Conservation (phyloP, 495 filamentous ascomycete genomes). For the Sordaria brevicollis region DNA sequence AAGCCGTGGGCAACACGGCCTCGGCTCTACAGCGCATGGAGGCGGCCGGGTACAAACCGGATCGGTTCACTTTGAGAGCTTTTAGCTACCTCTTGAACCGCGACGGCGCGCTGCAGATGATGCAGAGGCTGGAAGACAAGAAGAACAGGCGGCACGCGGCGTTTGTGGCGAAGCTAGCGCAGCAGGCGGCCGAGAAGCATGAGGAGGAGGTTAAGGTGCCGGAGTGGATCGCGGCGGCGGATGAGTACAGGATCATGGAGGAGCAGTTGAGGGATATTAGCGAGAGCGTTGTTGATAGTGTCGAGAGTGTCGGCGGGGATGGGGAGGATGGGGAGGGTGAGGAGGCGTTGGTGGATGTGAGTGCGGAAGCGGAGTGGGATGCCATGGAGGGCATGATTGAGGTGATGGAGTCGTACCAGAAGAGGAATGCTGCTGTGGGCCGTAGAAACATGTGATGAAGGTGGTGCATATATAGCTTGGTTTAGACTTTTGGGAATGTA, state of each 20-base stretch:
- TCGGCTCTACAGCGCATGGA: conserved; percentile 39
- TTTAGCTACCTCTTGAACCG: conserved; percentile 14
- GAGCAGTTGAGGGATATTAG: neutral
- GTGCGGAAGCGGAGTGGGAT: no score
- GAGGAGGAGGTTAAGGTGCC: neutral
- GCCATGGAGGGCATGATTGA: no score
- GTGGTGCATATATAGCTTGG: no score
- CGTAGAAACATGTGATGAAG: no score
- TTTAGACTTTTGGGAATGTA: no score
- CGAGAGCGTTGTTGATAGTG: neutral
- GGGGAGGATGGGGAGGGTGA: neutral
- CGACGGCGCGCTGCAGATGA: conserved; percentile 4
- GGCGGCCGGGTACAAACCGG: conserved; percentile 23
- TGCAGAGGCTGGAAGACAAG: conserved; percentile 9
- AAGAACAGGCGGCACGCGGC: neutral
- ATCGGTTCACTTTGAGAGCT: conserved; percentile 25
- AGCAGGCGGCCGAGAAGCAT: neutral
- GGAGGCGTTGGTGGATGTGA: neutral
- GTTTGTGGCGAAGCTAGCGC: neutral
- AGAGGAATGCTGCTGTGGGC: no score
- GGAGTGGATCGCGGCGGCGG: neutral
- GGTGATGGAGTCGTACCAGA: no score
- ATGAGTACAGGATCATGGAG: neutral
- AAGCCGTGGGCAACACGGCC: conserved; percentile 41
- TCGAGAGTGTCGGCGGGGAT: neutral